Conservation (phyloP, 306 rosid species). For the Dryas octopetala region DNA sequence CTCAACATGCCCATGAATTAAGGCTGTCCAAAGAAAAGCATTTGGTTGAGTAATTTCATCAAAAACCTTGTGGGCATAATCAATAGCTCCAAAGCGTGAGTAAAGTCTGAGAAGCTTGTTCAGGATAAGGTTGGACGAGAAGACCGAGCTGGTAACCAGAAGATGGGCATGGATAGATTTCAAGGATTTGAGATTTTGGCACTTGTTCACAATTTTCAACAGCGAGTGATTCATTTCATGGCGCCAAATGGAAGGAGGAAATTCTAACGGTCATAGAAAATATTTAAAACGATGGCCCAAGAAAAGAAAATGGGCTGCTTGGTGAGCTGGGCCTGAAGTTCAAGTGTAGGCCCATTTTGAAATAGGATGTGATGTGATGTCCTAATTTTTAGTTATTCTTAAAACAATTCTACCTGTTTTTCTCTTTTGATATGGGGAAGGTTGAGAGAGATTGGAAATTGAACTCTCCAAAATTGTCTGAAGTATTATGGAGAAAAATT, state of each 20-base stretch:
- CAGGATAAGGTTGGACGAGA: constrained; percentile 13
- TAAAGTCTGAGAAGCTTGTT: not conserved
- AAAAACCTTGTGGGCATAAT: constrained; percentile 13
- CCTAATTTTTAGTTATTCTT: too few species aligned
- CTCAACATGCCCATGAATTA: constrained; percentile 19
- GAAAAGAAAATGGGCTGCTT: not conserved
- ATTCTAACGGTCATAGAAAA: constrained; percentile 3
- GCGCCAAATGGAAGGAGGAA: constrained; percentile 17
- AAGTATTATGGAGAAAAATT: too few species aligned
- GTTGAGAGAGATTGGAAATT: too few species aligned
- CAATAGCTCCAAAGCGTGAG: constrained; percentile 6
- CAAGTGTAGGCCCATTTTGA: too few species aligned
- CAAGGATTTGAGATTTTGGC: constrained; percentile 7
- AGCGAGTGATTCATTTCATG: constrained; percentile 6
- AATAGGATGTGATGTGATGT: too few species aligned
- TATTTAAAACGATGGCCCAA: not conserved
- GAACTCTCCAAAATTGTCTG: too few species aligned
- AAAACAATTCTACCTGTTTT: too few species aligned
- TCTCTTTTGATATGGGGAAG: too few species aligned
- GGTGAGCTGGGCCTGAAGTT: not conserved
- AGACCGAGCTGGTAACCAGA: not conserved
- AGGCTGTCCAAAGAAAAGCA: constrained; percentile 17
- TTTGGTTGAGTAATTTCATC: constrained; percentile 24
- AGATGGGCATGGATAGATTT: constrained; percentile 3
- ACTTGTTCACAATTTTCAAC: not conserved